Conservation (phyloP, 176 grass and related monocot genomes). For the Triticum dicoccoides region DNA sequence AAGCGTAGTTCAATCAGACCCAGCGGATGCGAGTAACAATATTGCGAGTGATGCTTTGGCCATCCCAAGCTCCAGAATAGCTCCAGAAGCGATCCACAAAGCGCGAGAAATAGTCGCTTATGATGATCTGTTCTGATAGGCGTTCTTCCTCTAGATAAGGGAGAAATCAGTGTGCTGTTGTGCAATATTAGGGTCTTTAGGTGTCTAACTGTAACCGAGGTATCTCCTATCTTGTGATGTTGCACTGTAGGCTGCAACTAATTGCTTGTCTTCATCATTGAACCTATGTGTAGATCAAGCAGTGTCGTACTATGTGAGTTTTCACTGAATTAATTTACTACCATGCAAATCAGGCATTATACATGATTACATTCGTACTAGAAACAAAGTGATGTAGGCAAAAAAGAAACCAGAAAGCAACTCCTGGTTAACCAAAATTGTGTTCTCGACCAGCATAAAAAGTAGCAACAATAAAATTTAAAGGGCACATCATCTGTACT, state of each 20-base stretch:
- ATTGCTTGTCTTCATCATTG: slow-evolving; percentile 13
- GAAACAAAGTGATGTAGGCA: background rate
- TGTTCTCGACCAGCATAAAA: background rate
- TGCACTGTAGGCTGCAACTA: background rate
- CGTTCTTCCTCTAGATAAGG: background rate
- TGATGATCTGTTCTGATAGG: slow-evolving; percentile 84
- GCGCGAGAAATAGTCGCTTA: slow-evolving; percentile 77
- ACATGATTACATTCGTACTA: background rate
- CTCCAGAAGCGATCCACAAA: slow-evolving; percentile 28
- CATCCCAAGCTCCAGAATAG: slow-evolving; percentile 24
- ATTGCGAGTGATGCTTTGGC: slow-evolving; percentile 15
- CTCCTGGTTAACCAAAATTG: background rate
- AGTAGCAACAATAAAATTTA: background rate
- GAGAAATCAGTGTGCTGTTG: slow-evolving; percentile 4
- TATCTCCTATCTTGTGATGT: background rate
- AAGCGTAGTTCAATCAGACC: background rate
- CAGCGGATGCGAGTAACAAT: slow-evolving; percentile 30
- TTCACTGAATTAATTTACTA: background rate
- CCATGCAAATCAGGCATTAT: background rate
- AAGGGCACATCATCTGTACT: background rate
- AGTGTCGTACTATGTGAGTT: background rate
- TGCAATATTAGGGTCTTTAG: slow-evolving; percentile 26
- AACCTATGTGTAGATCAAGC: background rate
- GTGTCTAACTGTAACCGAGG: background rate
- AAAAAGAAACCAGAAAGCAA: background rate